Evolutionary conservation across 805 yeast species (phyloP).

Genomic region (Hanseniaspora vineae): DNA sequence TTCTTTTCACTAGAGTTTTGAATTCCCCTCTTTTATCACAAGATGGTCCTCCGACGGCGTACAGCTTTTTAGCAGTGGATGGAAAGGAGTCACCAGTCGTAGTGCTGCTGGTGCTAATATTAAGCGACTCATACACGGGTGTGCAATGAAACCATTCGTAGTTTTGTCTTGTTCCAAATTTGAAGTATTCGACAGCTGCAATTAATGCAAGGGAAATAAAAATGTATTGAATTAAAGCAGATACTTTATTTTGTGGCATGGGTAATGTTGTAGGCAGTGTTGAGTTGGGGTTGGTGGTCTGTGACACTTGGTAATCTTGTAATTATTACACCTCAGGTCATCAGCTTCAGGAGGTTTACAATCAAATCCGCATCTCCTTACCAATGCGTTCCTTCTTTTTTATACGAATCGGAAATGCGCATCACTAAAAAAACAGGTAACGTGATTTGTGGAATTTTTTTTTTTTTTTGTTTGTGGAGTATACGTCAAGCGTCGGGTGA

Average conservation of each 20-base stretch:
- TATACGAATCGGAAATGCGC: no score
- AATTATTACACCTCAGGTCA: no score
- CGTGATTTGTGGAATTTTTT: no score
- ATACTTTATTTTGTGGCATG: slow-evolving; percentile 18
- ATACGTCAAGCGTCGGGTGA: no score
- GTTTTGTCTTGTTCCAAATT: slow-evolving; percentile 26
- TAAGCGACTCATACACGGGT: slow-evolving; percentile 16
- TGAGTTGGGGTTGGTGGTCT: neutral
- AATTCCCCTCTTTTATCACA: slow-evolving; percentile 33
- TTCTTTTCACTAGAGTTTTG: slow-evolving; percentile 27
- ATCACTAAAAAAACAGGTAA: no score
- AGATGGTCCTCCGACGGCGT: slow-evolving; percentile 30
- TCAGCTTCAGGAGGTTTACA: no score
- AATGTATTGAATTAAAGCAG: slow-evolving; percentile 19
- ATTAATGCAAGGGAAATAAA: slow-evolving; percentile 20
- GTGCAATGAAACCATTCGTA: slow-evolving; percentile 36
- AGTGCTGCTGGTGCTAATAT: no score
- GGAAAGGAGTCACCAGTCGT: slow-evolving; percentile 10
- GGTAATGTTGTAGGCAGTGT: no score
- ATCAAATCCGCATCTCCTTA: no score
- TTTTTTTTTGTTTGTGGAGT: no score
- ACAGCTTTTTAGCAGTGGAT: slow-evolving; percentile 20
- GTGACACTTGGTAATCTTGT: neutral
- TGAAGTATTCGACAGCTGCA: slow-evolving; percentile 32
- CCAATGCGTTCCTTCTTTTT: no score